Conservation (phyloP, 2,329 filamentous ascomycete species). For the Cryphonectria japonica region DNA sequence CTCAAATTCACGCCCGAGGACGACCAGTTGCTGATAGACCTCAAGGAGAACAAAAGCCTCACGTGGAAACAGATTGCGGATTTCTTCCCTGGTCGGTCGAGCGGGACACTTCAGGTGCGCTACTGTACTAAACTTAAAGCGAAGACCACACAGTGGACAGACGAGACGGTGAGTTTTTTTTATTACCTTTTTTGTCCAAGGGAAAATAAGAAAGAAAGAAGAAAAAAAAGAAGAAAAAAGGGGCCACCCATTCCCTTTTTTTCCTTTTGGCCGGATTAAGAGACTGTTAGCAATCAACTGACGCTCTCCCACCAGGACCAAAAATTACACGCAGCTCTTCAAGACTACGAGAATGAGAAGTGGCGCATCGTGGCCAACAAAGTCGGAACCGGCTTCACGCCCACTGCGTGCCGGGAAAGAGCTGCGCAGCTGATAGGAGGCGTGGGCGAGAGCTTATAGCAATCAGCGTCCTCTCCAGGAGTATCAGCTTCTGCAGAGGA, state of each 20-base stretch:
- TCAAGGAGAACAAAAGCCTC: conserved; percentile 93
- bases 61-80: conserved; percentile 98
- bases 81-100: conserved; percentile 90
- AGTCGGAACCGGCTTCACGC: conserved; percentile 87
- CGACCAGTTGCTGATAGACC: conserved; percentile 81
- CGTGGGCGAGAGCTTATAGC: conserved; percentile 55
- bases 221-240: too few relatives aligned
- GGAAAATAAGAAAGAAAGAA: too few relatives aligned
- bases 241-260: too few relatives aligned
- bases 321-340: conserved; percentile 75
- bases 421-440: conserved; percentile 59
- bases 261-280: too few relatives aligned
- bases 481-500: conserved; percentile 51
- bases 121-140: conserved; percentile 96
- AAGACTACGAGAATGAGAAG: conserved; percentile 88
- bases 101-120: conserved; percentile 87
- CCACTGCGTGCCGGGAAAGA: conserved; percentile 83
- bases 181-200: not conserved
- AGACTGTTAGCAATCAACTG: not conserved
- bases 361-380: conserved; percentile 93
- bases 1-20: conserved; percentile 94
- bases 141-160: conserved; percentile 91
- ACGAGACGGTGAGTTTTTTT: conserved; percentile 77
- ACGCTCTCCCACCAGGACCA: conserved; percentile 59
- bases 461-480: conserved; percentile 58